Conservation (phyloP, 2,329 filamentous ascomycete species). For the Bipolaris oryzae region DNA sequence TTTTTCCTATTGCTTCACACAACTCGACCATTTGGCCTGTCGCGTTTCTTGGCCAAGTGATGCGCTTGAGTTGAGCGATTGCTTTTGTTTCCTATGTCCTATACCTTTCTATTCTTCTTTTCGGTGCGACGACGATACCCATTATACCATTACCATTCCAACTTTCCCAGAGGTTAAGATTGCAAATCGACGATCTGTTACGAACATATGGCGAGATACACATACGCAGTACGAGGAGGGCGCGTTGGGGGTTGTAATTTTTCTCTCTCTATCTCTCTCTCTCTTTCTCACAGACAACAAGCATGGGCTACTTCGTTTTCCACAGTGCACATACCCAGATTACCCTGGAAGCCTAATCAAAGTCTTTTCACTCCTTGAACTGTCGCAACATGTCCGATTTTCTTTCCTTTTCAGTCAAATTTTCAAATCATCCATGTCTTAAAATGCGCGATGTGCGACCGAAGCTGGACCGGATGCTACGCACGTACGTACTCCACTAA, state of each 20-base stretch:
- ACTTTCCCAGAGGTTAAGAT: slow-evolving; percentile 31
- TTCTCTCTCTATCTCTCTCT: neutral
- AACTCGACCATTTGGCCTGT: slow-evolving; percentile 28
- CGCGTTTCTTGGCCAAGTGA: slow-evolving; percentile 38
- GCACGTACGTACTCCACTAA: slow-evolving; percentile 10
- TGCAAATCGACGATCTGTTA: slow-evolving; percentile 31
- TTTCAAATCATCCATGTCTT: slow-evolving; percentile 11
- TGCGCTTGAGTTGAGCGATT: slow-evolving; percentile 28
- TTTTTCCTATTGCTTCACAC: slow-evolving; percentile 14
- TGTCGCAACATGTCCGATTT: slow-evolving; percentile 3
- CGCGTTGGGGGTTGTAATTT: slow-evolving; percentile 23
- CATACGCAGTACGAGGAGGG: slow-evolving; percentile 22
- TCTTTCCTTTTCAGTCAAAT: slow-evolving; percentile 9
- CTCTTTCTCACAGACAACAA: slow-evolving; percentile 22
- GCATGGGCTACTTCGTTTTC: slow-evolving; percentile 12
- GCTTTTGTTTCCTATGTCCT: slow-evolving; percentile 15
- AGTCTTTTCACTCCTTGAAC: slow-evolving; percentile 9
- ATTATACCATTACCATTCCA: slow-evolving; percentile 40
- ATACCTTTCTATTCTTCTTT: slow-evolving; percentile 28
- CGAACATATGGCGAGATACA: slow-evolving; percentile 27
- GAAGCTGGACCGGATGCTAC: slow-evolving; percentile 10
- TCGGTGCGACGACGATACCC: slow-evolving; percentile 46
- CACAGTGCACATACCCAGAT: slow-evolving; percentile 5
- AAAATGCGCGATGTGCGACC: slow-evolving; percentile 4
- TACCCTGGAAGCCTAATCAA: slow-evolving; percentile 16